Evolutionary conservation across 768 basidiomycete genomes (phyloP), one percentile per base, ranked within the genome.

Genomic region (Mycena metata): DNA sequence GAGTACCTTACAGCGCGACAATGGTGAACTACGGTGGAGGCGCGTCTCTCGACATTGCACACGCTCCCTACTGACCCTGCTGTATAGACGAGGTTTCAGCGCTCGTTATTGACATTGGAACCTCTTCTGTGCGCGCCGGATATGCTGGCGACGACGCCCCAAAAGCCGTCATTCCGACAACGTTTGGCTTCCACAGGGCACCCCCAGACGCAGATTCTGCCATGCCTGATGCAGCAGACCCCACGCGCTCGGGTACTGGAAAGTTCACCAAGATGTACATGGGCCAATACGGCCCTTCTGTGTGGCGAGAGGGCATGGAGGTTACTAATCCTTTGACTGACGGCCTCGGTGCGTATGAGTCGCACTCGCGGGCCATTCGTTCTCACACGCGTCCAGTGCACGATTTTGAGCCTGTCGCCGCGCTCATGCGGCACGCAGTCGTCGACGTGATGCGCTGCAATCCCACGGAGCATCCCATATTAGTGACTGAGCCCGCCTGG

Each of bases 71-170:
- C 57, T 59, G 19, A 50, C 55, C 26, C 51, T 41, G n/a, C 11
- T 10, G 30, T 55, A 8, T 24, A 98, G 96, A 98, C 77, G 96
- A 98, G 83, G 96, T 99, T n/a, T 93, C 96, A 41, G 98, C 97
- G 35, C 83, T 99, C 59, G 98, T 99, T 24, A 83, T 99, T 42
- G 98, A 99, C 83, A 92, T 99, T 76, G 98, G 98, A 33, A 85
- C 93, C 13, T 92, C 93, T 26, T 92, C 95, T 11, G 82, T 96
- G 60, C 91, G 98, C 77, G 95, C 96, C 13, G 98, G 98, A 60
- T 98, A 99, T 79, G 97, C 98, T 13, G 98, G 98, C 51, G 97
- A 99, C 80, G 98, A 99, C 75, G 89, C 93, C 13, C 98, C 98
- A 19, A 95, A 95, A 80, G 92, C 94, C 19, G 90, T 98, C 69